A percentile compares a stretch with the other conserved stretches of the same genome.
phyloP scores from a whole-genome alignment of 2,329 filamentous ascomycete species.

The Corniculantispora saksenae region DNA sequence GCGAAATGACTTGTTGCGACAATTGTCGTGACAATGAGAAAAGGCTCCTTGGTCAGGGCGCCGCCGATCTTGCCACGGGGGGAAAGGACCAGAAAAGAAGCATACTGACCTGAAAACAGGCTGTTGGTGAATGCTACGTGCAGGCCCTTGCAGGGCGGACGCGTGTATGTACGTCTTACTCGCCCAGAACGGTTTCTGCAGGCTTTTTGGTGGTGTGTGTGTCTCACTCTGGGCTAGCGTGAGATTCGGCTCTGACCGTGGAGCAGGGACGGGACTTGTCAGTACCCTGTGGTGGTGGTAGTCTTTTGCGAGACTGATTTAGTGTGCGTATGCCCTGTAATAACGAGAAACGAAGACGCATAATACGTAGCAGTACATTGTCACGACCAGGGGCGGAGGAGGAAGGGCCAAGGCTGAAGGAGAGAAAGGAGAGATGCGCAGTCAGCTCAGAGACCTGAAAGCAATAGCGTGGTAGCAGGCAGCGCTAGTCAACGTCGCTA shows the following conservation, averaged over 20 bases:
- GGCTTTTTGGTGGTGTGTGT: not conserved
- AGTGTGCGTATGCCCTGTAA: too few relatives aligned
- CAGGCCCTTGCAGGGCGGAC: not conserved
- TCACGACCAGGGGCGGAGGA: too few relatives aligned
- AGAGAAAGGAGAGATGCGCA: not conserved
- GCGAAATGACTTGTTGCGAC: not conserved
- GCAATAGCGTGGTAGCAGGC: too few relatives aligned
- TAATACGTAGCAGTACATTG: not conserved
- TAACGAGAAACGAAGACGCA: not conserved
- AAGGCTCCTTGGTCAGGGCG: not conserved
- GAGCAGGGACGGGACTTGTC: too few relatives aligned
- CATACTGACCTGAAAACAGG: not conserved
- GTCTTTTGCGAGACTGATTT: too few relatives aligned
- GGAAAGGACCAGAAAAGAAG: not conserved
- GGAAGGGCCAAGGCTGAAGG: not conserved
- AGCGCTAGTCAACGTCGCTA: too few relatives aligned
- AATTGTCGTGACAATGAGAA: not conserved
- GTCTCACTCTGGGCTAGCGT: slow-evolving; percentile 12
- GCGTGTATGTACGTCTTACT: not conserved
- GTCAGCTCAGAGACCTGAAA: too few relatives aligned
- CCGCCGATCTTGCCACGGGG: slow-evolving; percentile 9
- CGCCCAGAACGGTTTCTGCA: slow-evolving; percentile 4
- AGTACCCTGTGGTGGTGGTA: too few relatives aligned
- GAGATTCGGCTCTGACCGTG: slow-evolving; percentile 1
- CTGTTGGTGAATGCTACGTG: not conserved